These are phyloP conservation scores for Leccinum fibrillosum DNA, from an alignment of 768 basidiomycete species.

Conservation along the genomic window DNA sequence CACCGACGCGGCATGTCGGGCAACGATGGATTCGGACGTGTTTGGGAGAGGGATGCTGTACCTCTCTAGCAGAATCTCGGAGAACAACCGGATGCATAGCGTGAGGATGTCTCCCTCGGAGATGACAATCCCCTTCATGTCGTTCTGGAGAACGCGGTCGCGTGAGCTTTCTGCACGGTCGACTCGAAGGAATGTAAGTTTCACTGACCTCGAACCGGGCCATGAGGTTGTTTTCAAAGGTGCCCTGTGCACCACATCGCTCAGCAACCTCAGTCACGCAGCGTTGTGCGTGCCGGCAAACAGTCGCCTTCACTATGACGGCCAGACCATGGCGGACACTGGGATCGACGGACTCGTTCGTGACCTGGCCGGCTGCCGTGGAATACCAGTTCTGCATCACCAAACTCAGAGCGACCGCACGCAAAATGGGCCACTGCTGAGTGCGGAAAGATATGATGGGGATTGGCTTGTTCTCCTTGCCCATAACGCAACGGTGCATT, in stretches of 20 bases:
- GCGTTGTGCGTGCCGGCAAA: constrained; percentile 45
- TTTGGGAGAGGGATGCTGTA: constrained; percentile 48
- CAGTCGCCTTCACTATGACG: not conserved
- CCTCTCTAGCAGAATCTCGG: constrained; percentile 56
- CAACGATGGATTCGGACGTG: constrained; percentile 47
- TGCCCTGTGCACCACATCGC: constrained; percentile 64
- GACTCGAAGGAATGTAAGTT: too few relatives aligned
- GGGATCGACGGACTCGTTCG: not conserved
- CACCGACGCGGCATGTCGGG: constrained; percentile 45
- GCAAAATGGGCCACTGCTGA: constrained; percentile 58
- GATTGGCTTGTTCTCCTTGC: constrained; percentile 38
- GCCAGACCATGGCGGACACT: not conserved
- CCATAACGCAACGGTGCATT: constrained; percentile 49
- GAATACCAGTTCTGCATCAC: constrained; percentile 52
- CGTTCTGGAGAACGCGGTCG: constrained; percentile 28
- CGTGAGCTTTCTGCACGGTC: not conserved
- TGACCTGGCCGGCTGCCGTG: constrained; percentile 21
- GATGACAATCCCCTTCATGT: constrained; percentile 50
- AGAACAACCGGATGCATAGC: constrained; percentile 52
- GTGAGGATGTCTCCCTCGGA: constrained; percentile 55
- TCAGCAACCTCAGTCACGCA: constrained; percentile 54
- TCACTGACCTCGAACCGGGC: constrained; percentile 47
- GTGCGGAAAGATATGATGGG: constrained; percentile 64
- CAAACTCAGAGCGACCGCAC: constrained; percentile 48
- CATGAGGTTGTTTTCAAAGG: constrained; percentile 63